A percentile compares a stretch with the other conserved stretches of the same genome.
Evolutionary conservation across 306 rosid species (phyloP).

Genomic region (Fagus sylvatica): DNA sequence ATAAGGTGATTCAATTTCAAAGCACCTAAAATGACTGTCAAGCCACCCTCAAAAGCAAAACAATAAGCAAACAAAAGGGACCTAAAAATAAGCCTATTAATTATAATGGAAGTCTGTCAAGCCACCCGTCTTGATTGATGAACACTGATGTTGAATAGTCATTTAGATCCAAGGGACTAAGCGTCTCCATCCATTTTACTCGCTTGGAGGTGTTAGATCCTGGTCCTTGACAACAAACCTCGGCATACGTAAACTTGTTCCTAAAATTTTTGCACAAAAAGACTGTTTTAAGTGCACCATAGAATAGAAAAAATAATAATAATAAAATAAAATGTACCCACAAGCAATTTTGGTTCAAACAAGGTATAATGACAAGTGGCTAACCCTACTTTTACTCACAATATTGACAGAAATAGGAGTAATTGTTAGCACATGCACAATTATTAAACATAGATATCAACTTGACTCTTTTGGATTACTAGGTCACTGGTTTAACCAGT

Average conservation of each 20-base stretch:
- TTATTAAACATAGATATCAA: background rate
- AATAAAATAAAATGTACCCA: background rate
- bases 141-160: constrained; percentile 21
- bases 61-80: too few relatives aligned
- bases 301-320: background rate
- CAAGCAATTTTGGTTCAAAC: background rate
- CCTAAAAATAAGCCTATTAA: background rate
- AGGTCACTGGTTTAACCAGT: too few relatives aligned
- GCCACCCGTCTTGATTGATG: constrained; percentile 43
- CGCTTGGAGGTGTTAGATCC: constrained; percentile 27
- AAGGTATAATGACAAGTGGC: background rate
- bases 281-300: background rate
- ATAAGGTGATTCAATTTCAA: background rate
- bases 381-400: background rate
- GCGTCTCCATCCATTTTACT: constrained; percentile 36
- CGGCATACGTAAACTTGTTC: constrained; percentile 9
- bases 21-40: background rate
- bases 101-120: background rate
- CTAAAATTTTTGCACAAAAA: constrained; percentile 6
- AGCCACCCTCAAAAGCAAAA: too few relatives aligned
- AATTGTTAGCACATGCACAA: background rate
- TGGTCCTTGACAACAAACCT: constrained; percentile 32
- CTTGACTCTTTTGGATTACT: background rate
- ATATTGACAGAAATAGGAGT: background rate
- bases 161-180: background rate